Conservation (phyloP, 805 yeast species). For the Wickerhamomyces ciferrii region DNA sequence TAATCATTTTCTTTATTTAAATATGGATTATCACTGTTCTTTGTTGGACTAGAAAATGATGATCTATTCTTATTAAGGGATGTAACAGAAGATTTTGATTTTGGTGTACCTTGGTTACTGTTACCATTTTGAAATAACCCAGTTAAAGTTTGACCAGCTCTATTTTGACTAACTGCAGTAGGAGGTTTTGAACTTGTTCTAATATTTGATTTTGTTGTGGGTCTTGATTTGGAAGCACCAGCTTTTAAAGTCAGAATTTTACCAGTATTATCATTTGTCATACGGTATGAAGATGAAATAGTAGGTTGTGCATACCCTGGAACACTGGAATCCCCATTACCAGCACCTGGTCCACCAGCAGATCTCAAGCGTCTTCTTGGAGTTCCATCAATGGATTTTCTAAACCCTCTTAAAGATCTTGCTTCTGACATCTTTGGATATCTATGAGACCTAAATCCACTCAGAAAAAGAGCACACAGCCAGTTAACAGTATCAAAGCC, state of each 20-base stretch:
- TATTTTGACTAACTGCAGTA: not conserved
- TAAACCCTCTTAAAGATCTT: not conserved
- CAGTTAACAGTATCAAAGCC: no score
- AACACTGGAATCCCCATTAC: not conserved
- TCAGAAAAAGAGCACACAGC: not conserved
- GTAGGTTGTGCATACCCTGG: conserved; percentile 21
- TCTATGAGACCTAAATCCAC: not conserved
- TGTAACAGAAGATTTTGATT: not conserved
- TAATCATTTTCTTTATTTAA: not conserved
- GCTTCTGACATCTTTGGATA: not conserved
- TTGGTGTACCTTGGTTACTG: not conserved
- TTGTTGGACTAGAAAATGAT: not conserved
- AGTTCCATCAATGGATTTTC: not conserved
- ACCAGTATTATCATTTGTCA: not conserved
- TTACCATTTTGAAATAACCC: not conserved
- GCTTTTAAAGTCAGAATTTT: conserved; percentile 1
- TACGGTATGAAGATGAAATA: conserved; percentile 8
- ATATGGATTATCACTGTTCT: no score
- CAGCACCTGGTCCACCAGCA: not conserved
- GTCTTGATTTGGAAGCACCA: conserved; percentile 2
- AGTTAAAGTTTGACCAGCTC: no score
- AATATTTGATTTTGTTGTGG: not conserved
- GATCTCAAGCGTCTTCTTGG: not conserved
- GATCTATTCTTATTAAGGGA: not conserved
- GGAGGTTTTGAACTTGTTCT: not conserved